Conservation (phyloP, 2,329 filamentous ascomycete genomes). For the Hortaea werneckii region DNA sequence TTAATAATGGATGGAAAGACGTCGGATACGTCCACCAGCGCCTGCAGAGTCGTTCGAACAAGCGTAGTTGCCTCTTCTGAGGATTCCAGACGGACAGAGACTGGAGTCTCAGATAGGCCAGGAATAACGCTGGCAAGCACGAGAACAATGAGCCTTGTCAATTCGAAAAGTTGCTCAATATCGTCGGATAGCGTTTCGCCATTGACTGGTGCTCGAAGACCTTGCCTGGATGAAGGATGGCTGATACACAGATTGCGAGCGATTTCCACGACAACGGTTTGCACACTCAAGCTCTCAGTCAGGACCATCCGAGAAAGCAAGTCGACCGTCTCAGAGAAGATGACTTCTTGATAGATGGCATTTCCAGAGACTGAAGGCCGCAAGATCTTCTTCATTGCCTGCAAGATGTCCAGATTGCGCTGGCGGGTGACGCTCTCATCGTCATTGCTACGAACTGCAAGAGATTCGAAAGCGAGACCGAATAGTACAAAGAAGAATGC, state of each 20-base stretch:
- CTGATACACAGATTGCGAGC: slow-evolving; percentile 80
- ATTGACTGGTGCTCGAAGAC: slow-evolving; percentile 25
- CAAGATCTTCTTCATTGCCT: slow-evolving; percentile 87
- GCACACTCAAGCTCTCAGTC: slow-evolving; percentile 80
- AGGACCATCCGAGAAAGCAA: slow-evolving; percentile 84
- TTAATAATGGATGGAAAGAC: slow-evolving; percentile 96
- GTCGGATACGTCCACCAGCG: slow-evolving; percentile 85
- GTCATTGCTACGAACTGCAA: slow-evolving; percentile 67
- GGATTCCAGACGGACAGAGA: slow-evolving; percentile 47
- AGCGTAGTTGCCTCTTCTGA: slow-evolving; percentile 80
- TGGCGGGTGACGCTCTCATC: slow-evolving; percentile 23
- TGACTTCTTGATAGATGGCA: slow-evolving; percentile 88
- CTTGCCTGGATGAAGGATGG: slow-evolving; percentile 75
- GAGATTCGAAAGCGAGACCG: slow-evolving; percentile 88
- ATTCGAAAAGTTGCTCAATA: slow-evolving; percentile 93
- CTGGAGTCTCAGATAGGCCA: slow-evolving; percentile 54
- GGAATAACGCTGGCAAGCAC: slow-evolving; percentile 82
- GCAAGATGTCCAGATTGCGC: slow-evolving; percentile 63
- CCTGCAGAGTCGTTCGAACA: slow-evolving; percentile 68
- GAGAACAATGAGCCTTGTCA: slow-evolving; percentile 90
- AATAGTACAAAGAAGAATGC: slow-evolving; percentile 99
- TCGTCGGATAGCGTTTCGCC: slow-evolving; percentile 76
- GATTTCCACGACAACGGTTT: slow-evolving; percentile 88
- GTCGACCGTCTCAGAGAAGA: slow-evolving; percentile 97
- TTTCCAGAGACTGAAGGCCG: slow-evolving; percentile 91